Evolutionary conservation across 441 rosid species (phyloP).

Genomic region (Heliophila coronopifolia): DNA sequence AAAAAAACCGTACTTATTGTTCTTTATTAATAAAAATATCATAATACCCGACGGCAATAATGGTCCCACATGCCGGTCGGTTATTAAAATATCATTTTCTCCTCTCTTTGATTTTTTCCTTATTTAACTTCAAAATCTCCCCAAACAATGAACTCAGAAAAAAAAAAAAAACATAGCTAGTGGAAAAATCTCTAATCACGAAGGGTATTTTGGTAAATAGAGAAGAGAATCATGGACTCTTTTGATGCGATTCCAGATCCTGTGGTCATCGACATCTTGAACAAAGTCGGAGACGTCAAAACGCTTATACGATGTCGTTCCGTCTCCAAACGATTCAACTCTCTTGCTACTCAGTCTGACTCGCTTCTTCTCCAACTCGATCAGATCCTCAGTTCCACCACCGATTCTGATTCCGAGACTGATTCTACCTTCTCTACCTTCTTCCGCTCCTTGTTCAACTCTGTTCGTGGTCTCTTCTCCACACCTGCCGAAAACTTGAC

Average conservation of each 20-base stretch:
- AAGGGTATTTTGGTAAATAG: conserved; percentile 15
- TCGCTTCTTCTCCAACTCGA: conserved; percentile 24
- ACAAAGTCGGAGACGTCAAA: conserved; percentile 31
- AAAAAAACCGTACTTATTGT: conserved; percentile 20
- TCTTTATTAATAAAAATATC: conserved; percentile 11
- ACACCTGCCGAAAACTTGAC: not conserved
- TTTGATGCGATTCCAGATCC: conserved; percentile 28
- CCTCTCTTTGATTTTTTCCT: not conserved
- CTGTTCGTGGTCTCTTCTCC: conserved; percentile 3
- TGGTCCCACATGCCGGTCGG: conserved; percentile 32
- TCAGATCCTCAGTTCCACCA: conserved; percentile 19
- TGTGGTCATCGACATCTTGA: conserved; percentile 23
- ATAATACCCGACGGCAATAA: conserved; percentile 25
- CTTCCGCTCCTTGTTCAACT: conserved; percentile 16
- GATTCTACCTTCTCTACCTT: not conserved
- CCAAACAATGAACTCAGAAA: not conserved
- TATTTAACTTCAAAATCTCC: conserved; percentile 4
- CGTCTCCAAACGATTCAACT: conserved; percentile 28
- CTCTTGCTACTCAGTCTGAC: conserved; percentile 24
- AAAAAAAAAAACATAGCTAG: not conserved
- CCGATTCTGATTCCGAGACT: conserved; percentile 30
- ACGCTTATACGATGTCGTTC: conserved; percentile 22
- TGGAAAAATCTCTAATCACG: not conserved
- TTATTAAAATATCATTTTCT: conserved; percentile 5
- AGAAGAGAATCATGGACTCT: too few relatives aligned